Evolutionary conservation across 345 rosid species (phyloP).

Genomic region (Turritis glabra): DNA sequence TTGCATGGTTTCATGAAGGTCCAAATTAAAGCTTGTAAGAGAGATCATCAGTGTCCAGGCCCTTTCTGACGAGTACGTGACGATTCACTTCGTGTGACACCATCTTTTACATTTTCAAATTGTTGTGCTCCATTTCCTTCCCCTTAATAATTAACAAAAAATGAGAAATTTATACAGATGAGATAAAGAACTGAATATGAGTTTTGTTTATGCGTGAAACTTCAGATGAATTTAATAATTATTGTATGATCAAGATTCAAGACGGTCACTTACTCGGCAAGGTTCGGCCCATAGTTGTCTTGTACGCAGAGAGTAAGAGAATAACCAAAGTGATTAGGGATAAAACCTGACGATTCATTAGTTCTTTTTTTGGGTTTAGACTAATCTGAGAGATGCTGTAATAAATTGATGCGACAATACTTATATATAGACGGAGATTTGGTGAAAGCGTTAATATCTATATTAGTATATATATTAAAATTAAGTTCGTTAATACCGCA

Average conservation of each 20-base stretch:
- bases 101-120: background rate
- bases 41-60: background rate
- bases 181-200: background rate
- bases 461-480: background rate
- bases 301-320: constrained; percentile 5
- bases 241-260: background rate
- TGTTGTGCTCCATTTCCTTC: background rate
- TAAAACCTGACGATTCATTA: background rate
- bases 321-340: constrained; percentile 1
- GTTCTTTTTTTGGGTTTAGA: background rate
- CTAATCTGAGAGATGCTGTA: background rate
- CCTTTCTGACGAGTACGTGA: background rate
- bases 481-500: background rate
- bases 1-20: background rate
- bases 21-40: background rate
- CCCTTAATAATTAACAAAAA: background rate
- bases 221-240: too few species aligned
- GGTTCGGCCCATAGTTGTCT: constrained; percentile 16
- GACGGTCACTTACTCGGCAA: constrained; percentile 19
- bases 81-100: background rate
- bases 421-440: background rate
- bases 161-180: background rate
- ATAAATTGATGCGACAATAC: background rate
- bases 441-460: background rate
- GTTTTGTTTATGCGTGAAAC: background rate